phyloP scores from a whole-genome alignment of 768 basidiomycete genomes.

The Podaxis rugospora region DNA sequence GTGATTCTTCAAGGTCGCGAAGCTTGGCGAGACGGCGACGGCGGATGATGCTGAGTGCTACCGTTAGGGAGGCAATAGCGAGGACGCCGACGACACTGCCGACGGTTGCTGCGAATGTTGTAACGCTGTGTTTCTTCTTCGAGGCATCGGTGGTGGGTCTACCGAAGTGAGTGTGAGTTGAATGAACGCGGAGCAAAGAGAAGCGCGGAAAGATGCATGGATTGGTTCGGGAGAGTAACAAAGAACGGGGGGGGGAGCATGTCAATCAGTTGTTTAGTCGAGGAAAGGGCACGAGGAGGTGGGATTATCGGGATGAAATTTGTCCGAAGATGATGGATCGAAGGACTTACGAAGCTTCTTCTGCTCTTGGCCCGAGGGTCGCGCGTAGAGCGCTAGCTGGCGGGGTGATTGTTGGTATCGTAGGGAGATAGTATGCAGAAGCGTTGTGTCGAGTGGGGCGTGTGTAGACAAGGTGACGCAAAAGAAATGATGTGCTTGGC shows the following conservation, averaged over 20 bases:
- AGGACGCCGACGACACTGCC: constrained; percentile 50
- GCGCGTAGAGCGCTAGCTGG: constrained; percentile 12
- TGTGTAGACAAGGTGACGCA: constrained; percentile 45
- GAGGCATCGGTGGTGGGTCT: constrained; percentile 13
- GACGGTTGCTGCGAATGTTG: constrained; percentile 52
- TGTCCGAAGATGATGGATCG: constrained; percentile 3
- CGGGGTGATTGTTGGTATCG: not conserved
- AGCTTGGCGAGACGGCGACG: constrained; percentile 37
- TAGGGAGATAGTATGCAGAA: not conserved
- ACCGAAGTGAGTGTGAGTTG: not conserved
- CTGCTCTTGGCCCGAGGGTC: constrained; percentile 5
- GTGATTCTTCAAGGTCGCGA: constrained; percentile 33
- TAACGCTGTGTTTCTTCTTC: constrained; percentile 30
- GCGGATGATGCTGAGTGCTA: constrained; percentile 48
- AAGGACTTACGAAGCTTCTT: constrained; percentile 1
- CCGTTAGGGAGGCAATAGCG: constrained; percentile 37
- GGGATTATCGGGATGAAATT: constrained; percentile 13
- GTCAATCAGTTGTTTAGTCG: not conserved
- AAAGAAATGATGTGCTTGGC: constrained; percentile 40
- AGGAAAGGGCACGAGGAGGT: not conserved
- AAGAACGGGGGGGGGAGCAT: not conserved
- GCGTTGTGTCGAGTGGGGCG: not conserved
- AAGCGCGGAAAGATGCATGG: not conserved
- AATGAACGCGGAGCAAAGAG: not conserved
- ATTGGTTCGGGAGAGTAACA: no score